phyloP scores from a whole-genome alignment of 768 basidiomycete genomes.

The Flagelloscypha sp. region DNA sequence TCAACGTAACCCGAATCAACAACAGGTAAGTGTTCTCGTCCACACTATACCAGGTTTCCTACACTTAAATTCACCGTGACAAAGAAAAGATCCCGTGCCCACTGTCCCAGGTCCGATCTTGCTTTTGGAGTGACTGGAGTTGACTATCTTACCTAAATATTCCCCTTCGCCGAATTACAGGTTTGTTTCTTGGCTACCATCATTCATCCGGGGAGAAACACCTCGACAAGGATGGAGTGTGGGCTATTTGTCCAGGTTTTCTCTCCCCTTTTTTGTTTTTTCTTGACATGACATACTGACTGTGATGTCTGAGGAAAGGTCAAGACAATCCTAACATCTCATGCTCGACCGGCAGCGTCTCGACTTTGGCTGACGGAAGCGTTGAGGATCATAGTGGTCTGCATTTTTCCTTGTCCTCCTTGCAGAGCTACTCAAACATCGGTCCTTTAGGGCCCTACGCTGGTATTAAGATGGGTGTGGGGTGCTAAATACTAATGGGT shows the following conservation, averaged over 20 bases:
- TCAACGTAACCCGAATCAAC: constrained; percentile 44
- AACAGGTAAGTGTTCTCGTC: constrained; percentile 27
- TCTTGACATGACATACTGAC: not conserved
- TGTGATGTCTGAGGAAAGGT: not conserved
- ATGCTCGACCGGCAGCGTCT: constrained; percentile 5
- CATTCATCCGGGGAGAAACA: constrained; percentile 24
- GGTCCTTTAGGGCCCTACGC: too few relatives aligned
- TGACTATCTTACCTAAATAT: not conserved
- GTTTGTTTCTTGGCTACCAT: constrained; percentile 32
- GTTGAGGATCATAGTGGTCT: too few relatives aligned
- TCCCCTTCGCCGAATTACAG: constrained; percentile 14
- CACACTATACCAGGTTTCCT: not conserved
- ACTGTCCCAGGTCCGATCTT: constrained; percentile 27
- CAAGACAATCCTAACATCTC: constrained; percentile 4
- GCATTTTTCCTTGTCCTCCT: too few relatives aligned
- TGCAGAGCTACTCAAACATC: too few relatives aligned
- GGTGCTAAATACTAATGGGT: too few relatives aligned
- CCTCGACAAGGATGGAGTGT: constrained; percentile 3
- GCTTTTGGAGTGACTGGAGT: too few relatives aligned
- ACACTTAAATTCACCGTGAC: not conserved
- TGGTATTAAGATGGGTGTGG: too few relatives aligned
- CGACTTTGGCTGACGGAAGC: too few relatives aligned
- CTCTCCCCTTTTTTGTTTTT: too few relatives aligned
- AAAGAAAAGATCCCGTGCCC: constrained; percentile 28
- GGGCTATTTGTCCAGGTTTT: constrained; percentile 7